These are phyloP conservation scores for Imleria badia DNA, from an alignment of 768 basidiomycete genomes.

Conservation along the genomic window DNA sequence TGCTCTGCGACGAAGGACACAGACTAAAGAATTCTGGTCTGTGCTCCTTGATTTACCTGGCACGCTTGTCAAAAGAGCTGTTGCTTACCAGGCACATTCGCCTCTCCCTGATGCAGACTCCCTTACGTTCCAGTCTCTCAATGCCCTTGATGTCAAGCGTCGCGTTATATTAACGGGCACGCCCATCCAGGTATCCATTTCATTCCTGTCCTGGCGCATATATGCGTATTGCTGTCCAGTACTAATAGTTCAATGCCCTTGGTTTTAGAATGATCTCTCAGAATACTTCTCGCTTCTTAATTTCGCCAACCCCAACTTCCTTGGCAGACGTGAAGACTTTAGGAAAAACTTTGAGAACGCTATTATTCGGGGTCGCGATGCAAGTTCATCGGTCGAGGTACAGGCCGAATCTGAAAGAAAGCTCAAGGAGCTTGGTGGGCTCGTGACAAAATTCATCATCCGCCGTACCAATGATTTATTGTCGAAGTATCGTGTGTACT, in stretches of 20 bases:
- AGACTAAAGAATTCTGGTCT: constrained; percentile 92
- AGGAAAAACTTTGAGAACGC: constrained; percentile 92
- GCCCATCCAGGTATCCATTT: constrained; percentile 69
- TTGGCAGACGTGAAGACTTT: constrained; percentile 88
- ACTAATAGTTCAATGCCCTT: background rate
- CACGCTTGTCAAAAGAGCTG: background rate
- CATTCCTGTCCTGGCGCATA: background rate
- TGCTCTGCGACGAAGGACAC: constrained; percentile 98
- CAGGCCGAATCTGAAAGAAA: constrained; percentile 87
- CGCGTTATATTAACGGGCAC: constrained; percentile 94
- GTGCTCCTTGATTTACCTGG: constrained; percentile 17
- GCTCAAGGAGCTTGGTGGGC: constrained; percentile 82
- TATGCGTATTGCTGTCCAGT: background rate
- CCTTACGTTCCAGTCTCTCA: constrained; percentile 82
- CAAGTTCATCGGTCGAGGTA: constrained; percentile 74
- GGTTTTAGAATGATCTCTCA: constrained; percentile 80
- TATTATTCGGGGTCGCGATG: constrained; percentile 89
- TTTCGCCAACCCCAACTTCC: constrained; percentile 89
- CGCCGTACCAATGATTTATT: constrained; percentile 90
- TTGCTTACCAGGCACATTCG: background rate
- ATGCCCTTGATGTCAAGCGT: constrained; percentile 78
- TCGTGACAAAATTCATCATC: constrained; percentile 94
- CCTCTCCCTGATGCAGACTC: constrained; percentile 55
- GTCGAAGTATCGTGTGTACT: constrained; percentile 84
- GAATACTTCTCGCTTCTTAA: constrained; percentile 93